A percentile compares a stretch with the other conserved stretches of the same genome.
Conservation (phyloP, 768 basidiomycete genomes). For the Neoboletus brunneissimus region DNA sequence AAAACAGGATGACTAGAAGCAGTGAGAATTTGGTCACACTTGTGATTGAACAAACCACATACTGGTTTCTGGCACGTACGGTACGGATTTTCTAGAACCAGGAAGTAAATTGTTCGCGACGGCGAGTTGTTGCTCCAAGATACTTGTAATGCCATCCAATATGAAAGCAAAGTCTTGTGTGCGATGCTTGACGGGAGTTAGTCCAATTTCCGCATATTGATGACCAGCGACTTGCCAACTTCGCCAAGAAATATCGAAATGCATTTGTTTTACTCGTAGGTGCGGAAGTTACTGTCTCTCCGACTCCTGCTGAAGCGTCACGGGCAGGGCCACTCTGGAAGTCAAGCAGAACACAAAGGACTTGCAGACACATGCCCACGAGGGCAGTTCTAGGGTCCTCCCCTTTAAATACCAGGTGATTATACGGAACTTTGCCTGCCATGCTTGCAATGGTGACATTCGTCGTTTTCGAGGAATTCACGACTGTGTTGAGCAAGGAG, state of each 20-base stretch:
- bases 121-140: constrained; percentile 73
- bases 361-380: constrained; percentile 72
- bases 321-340: constrained; percentile 76
- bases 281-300: constrained; percentile 41
- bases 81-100: constrained; percentile 79
- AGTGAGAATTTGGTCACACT: constrained; percentile 5
- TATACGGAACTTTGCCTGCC: constrained; percentile 81
- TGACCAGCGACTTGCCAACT: constrained; percentile 51
- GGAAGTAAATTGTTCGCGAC: constrained; percentile 74
- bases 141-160: constrained; percentile 62
- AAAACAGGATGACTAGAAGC: constrained; percentile 69
- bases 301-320: constrained; percentile 44
- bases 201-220: constrained; percentile 2
- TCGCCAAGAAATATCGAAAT: constrained; percentile 89
- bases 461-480: constrained; percentile 59
- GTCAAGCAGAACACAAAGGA: constrained; percentile 72
- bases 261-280: constrained; percentile 77
- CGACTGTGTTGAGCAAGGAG: constrained; percentile 86
- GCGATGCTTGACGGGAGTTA: constrained; percentile 61
- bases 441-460: constrained; percentile 60
- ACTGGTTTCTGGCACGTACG: constrained; percentile 83
- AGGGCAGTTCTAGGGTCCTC: constrained; percentile 75
- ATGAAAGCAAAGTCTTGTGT: constrained; percentile 87
- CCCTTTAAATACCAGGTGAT: constrained; percentile 87
- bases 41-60: constrained; percentile 27